Evolutionary conservation across 1,139 yeast genomes (phyloP).

Genomic region (Petasospora rhodanensis): DNA sequence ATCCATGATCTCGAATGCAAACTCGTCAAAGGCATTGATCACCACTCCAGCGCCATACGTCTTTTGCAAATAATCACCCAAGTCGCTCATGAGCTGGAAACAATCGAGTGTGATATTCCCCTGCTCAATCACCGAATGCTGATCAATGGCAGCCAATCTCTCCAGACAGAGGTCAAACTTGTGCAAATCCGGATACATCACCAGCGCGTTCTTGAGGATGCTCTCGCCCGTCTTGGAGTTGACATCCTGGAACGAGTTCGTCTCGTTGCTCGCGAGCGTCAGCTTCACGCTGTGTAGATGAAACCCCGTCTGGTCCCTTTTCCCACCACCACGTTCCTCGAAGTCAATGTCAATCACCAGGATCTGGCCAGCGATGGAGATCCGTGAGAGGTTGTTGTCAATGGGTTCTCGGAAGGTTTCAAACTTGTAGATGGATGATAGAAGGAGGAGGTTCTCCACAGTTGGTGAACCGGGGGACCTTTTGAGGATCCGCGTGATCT

Average conservation of each 20-base stretch:
- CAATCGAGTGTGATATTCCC: constrained; percentile 15
- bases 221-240: constrained; percentile 11
- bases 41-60: constrained; percentile 8
- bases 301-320: constrained; percentile 17
- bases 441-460: constrained; percentile 23
- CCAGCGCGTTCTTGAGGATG: constrained; percentile 15
- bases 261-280: constrained; percentile 24
- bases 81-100: constrained; percentile 16
- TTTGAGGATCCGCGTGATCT: constrained; percentile 19
- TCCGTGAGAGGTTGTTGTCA: constrained; percentile 12
- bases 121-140: constrained; percentile 17
- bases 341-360: constrained; percentile 25
- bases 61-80: constrained; percentile 5
- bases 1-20: constrained; percentile 10
- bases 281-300: constrained; percentile 11
- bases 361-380: constrained; percentile 27
- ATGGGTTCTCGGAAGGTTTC: constrained; percentile 23
- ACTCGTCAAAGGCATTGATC: constrained; percentile 19
- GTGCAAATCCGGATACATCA: constrained; percentile 12
- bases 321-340: constrained; percentile 6
- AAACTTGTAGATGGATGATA: constrained; percentile 24
- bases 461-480: constrained; percentile 20
- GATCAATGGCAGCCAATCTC: constrained; percentile 20
- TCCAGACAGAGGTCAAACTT: constrained; percentile 20
- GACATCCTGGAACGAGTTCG: constrained; percentile 16